Evolutionary conservation across 352 stramenopile species (phyloP).

Genomic region (Halophytophthora polymorphica): DNA sequence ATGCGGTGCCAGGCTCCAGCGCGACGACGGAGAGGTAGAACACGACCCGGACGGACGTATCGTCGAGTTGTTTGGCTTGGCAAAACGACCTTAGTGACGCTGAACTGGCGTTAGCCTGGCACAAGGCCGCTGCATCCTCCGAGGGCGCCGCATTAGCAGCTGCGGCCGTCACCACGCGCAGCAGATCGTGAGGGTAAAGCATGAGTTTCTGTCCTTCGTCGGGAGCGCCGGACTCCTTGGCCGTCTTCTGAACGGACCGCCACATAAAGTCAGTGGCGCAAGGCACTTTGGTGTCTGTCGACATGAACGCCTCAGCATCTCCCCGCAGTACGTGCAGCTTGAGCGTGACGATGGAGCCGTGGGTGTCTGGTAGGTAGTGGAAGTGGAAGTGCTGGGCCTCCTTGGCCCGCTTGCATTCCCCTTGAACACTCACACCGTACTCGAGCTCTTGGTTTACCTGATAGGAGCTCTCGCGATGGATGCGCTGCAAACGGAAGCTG

Average conservation of each 20-base stretch:
- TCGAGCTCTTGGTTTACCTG: slow-evolving; percentile 49
- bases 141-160: slow-evolving; percentile 10
- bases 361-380: slow-evolving; percentile 28
- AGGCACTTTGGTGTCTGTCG: slow-evolving; percentile 59
- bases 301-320: slow-evolving; percentile 66
- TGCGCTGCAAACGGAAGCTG: slow-evolving; percentile 46
- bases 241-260: slow-evolving; percentile 29
- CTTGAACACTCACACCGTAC: slow-evolving; percentile 36
- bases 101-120: slow-evolving; percentile 8
- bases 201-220: slow-evolving; percentile 44
- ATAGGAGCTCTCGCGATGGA: slow-evolving; percentile 50
- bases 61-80: slow-evolving; percentile 8
- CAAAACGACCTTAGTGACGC: slow-evolving; percentile 15
- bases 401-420: slow-evolving; percentile 20
- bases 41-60: slow-evolving; percentile 4
- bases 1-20: slow-evolving; percentile 31
- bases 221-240: slow-evolving; percentile 2
- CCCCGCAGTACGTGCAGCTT: slow-evolving; percentile 43
- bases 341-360: slow-evolving; percentile 57
- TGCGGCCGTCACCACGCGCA: slow-evolving; percentile 4
- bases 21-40: slow-evolving; percentile 68
- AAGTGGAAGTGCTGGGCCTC: slow-evolving; percentile 58
- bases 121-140: slow-evolving; percentile 3
- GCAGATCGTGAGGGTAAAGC: slow-evolving; percentile 54
- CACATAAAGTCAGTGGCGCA: slow-evolving; percentile 73